phyloP scores from a whole-genome alignment of 1,284 basidiomycete genomes.

The Rhodotorula mucilaginosa region DNA sequence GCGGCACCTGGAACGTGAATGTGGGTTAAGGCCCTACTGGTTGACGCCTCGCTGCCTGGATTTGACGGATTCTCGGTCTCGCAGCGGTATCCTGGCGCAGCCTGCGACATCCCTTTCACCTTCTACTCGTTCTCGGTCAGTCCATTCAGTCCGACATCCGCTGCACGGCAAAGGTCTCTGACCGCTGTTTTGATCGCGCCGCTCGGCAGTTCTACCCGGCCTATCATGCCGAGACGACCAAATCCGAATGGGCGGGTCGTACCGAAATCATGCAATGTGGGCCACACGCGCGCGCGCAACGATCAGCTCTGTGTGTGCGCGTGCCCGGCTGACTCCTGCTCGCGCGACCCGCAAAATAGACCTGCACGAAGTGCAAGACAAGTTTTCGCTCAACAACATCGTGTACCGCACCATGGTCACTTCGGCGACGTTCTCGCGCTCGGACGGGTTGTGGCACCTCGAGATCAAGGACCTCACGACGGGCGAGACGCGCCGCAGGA shows the following conservation, averaged over 20 bases:
- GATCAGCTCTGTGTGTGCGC: background rate
- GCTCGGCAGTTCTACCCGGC: slow-evolving; percentile 20
- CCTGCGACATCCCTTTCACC: slow-evolving; percentile 36
- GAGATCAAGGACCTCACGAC: slow-evolving; percentile 29
- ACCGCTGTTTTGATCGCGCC: no score
- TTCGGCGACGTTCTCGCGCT: slow-evolving; percentile 23
- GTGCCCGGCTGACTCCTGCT: no score
- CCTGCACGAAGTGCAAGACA: slow-evolving; percentile 27
- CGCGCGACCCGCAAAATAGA: background rate
- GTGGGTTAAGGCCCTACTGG: background rate
- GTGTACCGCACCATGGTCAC: slow-evolving; percentile 27
- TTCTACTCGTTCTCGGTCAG: slow-evolving; percentile 39
- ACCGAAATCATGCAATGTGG: slow-evolving; percentile 15
- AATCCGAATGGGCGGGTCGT: slow-evolving; percentile 31
- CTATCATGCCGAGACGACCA: slow-evolving; percentile 6
- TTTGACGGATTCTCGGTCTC: background rate
- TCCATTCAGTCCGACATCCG: background rate
- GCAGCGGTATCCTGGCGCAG: slow-evolving; percentile 26
- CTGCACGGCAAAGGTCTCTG: background rate
- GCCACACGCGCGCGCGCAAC: background rate
- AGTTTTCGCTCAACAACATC: slow-evolving; percentile 35
- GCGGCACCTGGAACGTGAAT: slow-evolving; percentile 33
- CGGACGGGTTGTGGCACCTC: slow-evolving; percentile 35
- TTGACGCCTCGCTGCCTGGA: background rate
- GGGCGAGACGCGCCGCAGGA: slow-evolving; percentile 17